phyloP scores from a whole-genome alignment of 306 rosid species.

The Carpinus viminea region DNA sequence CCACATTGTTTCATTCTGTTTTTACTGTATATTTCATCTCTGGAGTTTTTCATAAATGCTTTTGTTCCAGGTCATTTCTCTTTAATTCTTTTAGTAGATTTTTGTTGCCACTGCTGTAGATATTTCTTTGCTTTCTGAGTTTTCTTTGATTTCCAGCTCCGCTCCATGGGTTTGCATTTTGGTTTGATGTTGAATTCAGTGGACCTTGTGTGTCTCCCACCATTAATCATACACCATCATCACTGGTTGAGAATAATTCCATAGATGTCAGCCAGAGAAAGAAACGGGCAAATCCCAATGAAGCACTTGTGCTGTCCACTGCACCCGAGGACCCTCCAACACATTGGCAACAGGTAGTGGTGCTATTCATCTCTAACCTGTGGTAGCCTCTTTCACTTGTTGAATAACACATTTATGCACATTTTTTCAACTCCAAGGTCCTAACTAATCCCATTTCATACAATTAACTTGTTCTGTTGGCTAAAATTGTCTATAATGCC shows the following conservation, averaged over 20 bases:
- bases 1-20: neutral
- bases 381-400: neutral
- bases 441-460: constrained; percentile 19
- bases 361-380: constrained; percentile 1
- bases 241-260: constrained; percentile 44
- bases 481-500: neutral
- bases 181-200: constrained; percentile 97
- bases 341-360: constrained; percentile 96
- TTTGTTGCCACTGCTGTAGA: neutral
- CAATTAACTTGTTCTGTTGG: neutral
- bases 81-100: constrained; percentile 11
- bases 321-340: constrained; percentile 99
- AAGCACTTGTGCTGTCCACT: constrained; percentile 78
- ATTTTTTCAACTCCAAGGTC: constrained; percentile 19
- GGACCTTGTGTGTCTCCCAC: constrained; percentile 55
- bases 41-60: neutral
- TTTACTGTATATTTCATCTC: neutral
- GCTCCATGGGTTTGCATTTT: constrained; percentile 96
- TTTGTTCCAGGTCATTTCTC: neutral
- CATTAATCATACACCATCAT: constrained; percentile 38
- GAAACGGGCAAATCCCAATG: constrained; percentile 75
- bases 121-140: constrained; percentile 10
- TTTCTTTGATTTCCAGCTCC: constrained; percentile 69
- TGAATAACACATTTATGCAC: neutral
- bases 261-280: constrained; percentile 72